A percentile compares a stretch with the other conserved stretches of the same genome.
These are phyloP conservation scores for Candida dubliniensis DNA, from an alignment of 1,139 yeast species.

Conservation along the genomic window DNA sequence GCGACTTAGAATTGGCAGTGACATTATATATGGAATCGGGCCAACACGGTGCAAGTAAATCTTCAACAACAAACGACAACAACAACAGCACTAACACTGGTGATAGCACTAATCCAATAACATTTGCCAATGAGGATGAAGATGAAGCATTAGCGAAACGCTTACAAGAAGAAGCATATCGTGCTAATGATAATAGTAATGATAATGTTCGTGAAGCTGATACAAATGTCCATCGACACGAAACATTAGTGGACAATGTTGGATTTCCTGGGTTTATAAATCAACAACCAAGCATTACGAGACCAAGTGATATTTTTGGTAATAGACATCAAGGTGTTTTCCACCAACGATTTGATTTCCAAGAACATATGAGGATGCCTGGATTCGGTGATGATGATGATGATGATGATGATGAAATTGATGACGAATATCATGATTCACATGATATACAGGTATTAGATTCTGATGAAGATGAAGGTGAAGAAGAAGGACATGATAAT, in stretches of 20 bases:
- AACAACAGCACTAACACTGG: slow-evolving; percentile 4
- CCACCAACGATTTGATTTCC: slow-evolving; percentile 43
- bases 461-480: slow-evolving; percentile 32
- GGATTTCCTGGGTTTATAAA: slow-evolving; percentile 7
- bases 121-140: slow-evolving; percentile 19
- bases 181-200: slow-evolving; percentile 12
- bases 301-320: slow-evolving; percentile 44
- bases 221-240: slow-evolving; percentile 78
- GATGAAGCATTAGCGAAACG: slow-evolving; percentile 66
- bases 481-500: slow-evolving; percentile 8
- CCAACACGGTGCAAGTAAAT: slow-evolving; percentile 24
- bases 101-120: too few relatives aligned
- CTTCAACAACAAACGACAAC: slow-evolving; percentile 4
- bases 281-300: slow-evolving; percentile 11
- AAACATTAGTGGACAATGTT: slow-evolving; percentile 59
- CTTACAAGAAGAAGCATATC: slow-evolving; percentile 66
- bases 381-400: slow-evolving; percentile 24
- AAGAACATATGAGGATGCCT: slow-evolving; percentile 21
- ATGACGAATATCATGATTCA: slow-evolving; percentile 23
- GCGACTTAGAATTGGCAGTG: slow-evolving; percentile 82
- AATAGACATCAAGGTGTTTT: slow-evolving; percentile 42
- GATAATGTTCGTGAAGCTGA: slow-evolving; percentile 59
- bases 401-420: slow-evolving; percentile 17
- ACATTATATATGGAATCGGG: slow-evolving; percentile 72
- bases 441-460: slow-evolving; percentile 25